A percentile compares a stretch with the other conserved stretches of the same genome.
Evolutionary conservation across 805 yeast genomes (phyloP).

Genomic region (Pichia rugopelliculosa): DNA sequence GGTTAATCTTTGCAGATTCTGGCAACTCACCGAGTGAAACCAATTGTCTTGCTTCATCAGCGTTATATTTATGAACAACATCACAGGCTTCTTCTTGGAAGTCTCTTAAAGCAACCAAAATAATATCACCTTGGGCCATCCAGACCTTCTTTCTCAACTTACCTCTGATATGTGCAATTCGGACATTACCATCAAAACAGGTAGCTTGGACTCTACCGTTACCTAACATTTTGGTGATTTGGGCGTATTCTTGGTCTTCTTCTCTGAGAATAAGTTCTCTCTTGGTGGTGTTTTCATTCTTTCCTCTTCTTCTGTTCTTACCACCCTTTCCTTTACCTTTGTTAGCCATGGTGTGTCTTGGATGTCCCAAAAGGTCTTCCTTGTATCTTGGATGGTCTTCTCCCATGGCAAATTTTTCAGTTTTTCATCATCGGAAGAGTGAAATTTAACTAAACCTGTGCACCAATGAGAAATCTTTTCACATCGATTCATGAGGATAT

Average conservation of each 20-base stretch:
- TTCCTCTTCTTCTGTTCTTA: constrained; percentile 96
- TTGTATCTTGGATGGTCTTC: not conserved
- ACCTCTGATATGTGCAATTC: constrained; percentile 98
- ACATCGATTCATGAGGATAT: not conserved
- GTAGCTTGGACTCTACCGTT: constrained; percentile 93
- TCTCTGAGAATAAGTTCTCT: constrained; percentile 89
- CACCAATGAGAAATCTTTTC: not conserved
- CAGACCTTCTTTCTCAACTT: constrained; percentile 98
- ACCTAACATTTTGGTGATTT: constrained; percentile 96
- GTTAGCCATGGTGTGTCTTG: constrained; percentile 31
- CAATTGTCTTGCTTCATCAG: constrained; percentile 96
- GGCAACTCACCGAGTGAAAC: constrained; percentile 96
- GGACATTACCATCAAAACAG: constrained; percentile 88
- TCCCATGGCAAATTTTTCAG: not conserved
- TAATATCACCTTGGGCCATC: constrained; percentile 99
- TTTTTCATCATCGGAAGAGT: too few relatives aligned
- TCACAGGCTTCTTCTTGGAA: constrained; percentile 98
- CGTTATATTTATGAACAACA: constrained; percentile 91
- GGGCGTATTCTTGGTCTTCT: constrained; percentile 98
- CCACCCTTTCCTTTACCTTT: constrained; percentile 55
- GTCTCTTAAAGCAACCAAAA: constrained; percentile 91
- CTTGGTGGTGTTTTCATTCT: constrained; percentile 90
- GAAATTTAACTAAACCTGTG: too few relatives aligned
- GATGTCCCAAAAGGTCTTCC: not conserved
- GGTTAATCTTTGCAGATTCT: constrained; percentile 93